Base-by-base conservation (phyloP, 176 grass and related monocot species). In the Rhipidocladum racemiflorum region DNA sequence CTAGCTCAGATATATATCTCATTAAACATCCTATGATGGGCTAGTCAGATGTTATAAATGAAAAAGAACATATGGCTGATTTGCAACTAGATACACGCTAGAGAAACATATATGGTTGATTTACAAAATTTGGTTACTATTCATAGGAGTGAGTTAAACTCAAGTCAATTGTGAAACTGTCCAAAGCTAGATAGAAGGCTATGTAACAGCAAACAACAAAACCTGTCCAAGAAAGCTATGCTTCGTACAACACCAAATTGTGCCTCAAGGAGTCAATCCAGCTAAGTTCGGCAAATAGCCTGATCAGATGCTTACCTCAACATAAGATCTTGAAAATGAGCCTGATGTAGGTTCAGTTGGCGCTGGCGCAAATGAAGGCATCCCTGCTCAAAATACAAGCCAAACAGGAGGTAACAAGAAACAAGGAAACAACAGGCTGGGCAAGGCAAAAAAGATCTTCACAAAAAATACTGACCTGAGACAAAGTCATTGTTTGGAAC, bases 271-370 rank as follows among this genome's bases (percentile, higher is more conserved):
- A 39, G 50, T 64, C 21, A 35, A 63, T 63, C 82, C 38, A 81
- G 35, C 62, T 57, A 70, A 65, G 62, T 70, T 71, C 55, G 66
- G 71, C 48, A 71, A 53, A 65, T 53, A 76, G 29, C 60, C 20
- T 28, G 25, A 28, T 70, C 36, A 46, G 28, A 25, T 55, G n/a
- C 21, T 80, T 89, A 94, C 86, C 86, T 94, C 92, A 4, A 65
- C 73, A 25, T 91, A 89, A 16, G 89, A 73, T 81, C 83, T 94
- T 72, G 85, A 72, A 87, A 85, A 77, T 68, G 82, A 81, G 6
- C 86, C 72, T 8, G 78, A 27, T 9, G 75, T 40, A 70, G 83
- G 76, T 59, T 94, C 89, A 56, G 35, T 55, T 28, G 80, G 78
- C 68, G 44, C 70, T 83, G 91, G 85, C 16, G 48, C 65, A 38